A percentile compares a stretch with the other conserved stretches of the same genome.
These are phyloP conservation scores for Zizania latifolia DNA, from an alignment of 176 grass and related monocot species.

Conservation along the genomic window DNA sequence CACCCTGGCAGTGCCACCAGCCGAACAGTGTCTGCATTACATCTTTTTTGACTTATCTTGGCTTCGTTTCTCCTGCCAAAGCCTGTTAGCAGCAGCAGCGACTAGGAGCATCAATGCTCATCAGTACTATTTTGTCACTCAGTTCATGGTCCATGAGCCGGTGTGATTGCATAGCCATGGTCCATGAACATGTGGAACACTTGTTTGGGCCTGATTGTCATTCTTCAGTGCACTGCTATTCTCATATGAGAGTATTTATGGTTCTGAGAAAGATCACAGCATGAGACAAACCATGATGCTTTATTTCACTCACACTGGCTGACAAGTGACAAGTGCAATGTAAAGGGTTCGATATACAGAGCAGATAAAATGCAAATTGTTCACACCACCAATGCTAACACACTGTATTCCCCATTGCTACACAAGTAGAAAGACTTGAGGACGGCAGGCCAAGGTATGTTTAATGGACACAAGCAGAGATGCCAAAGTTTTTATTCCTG, in stretches of 20 bases:
- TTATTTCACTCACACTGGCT: slow-evolving; percentile 35
- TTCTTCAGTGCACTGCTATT: background rate
- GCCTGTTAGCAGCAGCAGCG: background rate
- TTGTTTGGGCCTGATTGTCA: background rate
- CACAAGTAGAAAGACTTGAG: background rate
- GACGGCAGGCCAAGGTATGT: background rate
- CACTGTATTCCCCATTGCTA: slow-evolving; percentile 6
- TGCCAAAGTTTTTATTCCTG: slow-evolving; percentile 29
- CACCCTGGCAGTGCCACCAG: slow-evolving; percentile 5
- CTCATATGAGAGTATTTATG: background rate
- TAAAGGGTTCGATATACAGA: background rate
- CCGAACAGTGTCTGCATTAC: background rate
- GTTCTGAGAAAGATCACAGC: background rate
- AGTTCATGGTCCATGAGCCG: background rate
- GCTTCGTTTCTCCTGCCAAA: background rate
- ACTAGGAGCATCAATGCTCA: slow-evolving; percentile 2
- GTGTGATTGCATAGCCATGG: background rate
- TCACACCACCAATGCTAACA: background rate
- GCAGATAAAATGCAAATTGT: background rate
- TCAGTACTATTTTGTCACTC: background rate
- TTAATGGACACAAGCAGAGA: background rate
- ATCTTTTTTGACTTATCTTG: slow-evolving; percentile 4
- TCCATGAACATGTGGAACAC: background rate
- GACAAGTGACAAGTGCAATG: background rate
- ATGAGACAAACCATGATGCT: background rate